Base-by-base conservation (phyloP, 2,329 filamentous ascomycete species). In the Plenodomus lindquistii region DNA sequence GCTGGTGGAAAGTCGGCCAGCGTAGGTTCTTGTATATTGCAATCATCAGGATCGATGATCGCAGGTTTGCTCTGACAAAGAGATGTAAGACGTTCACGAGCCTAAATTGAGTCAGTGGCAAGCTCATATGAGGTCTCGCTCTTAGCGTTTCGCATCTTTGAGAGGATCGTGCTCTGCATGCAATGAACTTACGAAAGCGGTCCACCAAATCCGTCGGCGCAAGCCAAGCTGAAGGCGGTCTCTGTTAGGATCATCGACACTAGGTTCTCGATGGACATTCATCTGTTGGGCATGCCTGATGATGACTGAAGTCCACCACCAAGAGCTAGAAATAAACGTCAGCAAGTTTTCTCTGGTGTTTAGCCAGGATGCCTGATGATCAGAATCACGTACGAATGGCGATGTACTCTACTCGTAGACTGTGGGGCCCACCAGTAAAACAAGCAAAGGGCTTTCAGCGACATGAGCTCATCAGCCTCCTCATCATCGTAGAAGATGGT, bases 371-470 rank as follows among this genome's bases (percentile, higher is more conserved):
- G 6, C n/a, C n/a, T n/a, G n/a, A 17, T 9, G 17, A 31, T 3
- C 24, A 7, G 27, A 27, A 18, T 15, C 4, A 34, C 40, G 11
- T 21, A 38, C 20, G 42, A 44, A 35, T 62, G 59, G 9, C 56
- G 42, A 44, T 62, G 56, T 2, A 62, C 59, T 36, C 59, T 38
- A 19, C 48, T 53, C 22, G 57, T 52, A 2, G 56, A 46, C 27
- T 58, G 52, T 35, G 59, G 59, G 21, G 59, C 59, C 59, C 56
- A 62, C 59, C 56, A 62, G 31, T 62, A 62, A 37, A 62, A 62
- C 15, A 62, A 22, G 36, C 54, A 62, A 1, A 62, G 42, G 8
- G 59, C 54, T 40, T 57, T 57, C 5, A 62, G 44, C 15, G 50
- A 42, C n/a, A 47, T 62, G 20, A 53, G 48, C 34, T 48, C 49